Conservation (phyloP, 2,329 filamentous ascomycete genomes). For the Aschersonia sp. region DNA sequence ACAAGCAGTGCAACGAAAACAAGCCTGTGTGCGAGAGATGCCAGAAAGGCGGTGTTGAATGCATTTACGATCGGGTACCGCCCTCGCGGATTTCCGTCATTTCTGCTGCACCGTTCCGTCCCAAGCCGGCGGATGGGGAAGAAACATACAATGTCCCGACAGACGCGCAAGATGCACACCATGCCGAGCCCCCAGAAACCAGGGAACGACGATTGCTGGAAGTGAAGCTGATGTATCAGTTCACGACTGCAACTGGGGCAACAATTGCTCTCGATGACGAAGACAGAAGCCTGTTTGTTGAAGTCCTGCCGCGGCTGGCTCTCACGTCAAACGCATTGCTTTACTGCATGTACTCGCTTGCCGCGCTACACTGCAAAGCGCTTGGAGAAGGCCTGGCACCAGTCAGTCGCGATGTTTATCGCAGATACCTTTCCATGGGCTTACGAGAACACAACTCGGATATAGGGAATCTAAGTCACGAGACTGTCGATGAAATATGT, state of each 20-base stretch:
- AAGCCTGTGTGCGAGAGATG: constrained; percentile 8
- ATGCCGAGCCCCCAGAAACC: constrained; percentile 6
- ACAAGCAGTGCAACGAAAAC: constrained; percentile 7
- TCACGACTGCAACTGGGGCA: constrained; percentile 5
- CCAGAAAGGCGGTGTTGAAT: constrained; percentile 4
- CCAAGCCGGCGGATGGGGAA: constrained; percentile 3
- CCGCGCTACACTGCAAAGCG: constrained; percentile 5
- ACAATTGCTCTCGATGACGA: constrained; percentile 7
- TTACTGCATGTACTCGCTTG: constrained; percentile 7
- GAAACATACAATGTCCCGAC: constrained; percentile 1
- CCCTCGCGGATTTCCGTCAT: constrained; percentile 1
- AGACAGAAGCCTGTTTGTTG: constrained; percentile 3
- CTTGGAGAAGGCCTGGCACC: constrained; percentile 3
- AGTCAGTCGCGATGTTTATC: constrained; percentile 4
- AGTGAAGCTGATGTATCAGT: constrained; percentile 8
- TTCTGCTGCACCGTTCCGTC: constrained; percentile 2
- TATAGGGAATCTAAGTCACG: constrained; percentile 2
- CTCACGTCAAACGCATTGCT: constrained; percentile 7
- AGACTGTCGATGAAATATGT: constrained; percentile 5
- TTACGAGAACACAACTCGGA: constrained; percentile 7
- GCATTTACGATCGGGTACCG: constrained; percentile 8
- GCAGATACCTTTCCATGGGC: constrained; percentile 7
- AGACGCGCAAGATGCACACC: neutral
- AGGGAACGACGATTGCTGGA: constrained; percentile 7
- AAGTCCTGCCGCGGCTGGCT: constrained; percentile 4